A percentile compares a stretch with the other conserved stretches of the same genome.
These are phyloP conservation scores for Strigomonas galati DNA, from an alignment of 208 protist genomes.

Conservation along the genomic window DNA sequence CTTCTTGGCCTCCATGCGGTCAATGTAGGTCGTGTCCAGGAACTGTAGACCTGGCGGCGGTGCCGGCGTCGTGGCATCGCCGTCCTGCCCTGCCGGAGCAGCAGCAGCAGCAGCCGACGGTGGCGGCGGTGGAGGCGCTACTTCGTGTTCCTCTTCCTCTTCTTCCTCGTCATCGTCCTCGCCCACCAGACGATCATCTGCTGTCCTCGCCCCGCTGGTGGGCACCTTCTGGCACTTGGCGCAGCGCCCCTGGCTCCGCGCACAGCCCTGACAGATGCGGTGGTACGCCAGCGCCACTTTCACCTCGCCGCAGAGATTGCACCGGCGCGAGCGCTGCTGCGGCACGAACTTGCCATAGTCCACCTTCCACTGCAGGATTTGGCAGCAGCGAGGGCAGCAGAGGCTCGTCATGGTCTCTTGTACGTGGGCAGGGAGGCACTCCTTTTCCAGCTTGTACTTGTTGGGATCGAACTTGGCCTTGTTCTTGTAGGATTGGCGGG, in stretches of 20 bases:
- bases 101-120: not conserved
- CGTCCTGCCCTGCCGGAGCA: not conserved
- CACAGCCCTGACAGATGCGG: constrained; percentile 78
- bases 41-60: not conserved
- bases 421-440: constrained; percentile 32
- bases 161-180: constrained; percentile 18
- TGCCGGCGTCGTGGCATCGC: not conserved
- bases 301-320: constrained; percentile 65
- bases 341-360: constrained; percentile 84
- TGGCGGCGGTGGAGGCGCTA: no score
- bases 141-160: constrained; percentile 1
- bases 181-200: constrained; percentile 1
- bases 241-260: constrained; percentile 34
- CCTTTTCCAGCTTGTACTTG: constrained; percentile 70
- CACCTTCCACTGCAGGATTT: constrained; percentile 88
- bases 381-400: constrained; percentile 78
- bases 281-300: constrained; percentile 69
- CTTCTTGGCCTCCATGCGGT: constrained; percentile 4
- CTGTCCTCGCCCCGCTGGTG: constrained; percentile 4
- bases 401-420: constrained; percentile 64
- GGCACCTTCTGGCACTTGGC: constrained; percentile 85
- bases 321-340: constrained; percentile 50
- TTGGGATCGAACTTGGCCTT: constrained; percentile 78
- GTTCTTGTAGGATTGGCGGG: constrained; percentile 69
- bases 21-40: constrained; percentile 4